Conservation (phyloP, 352 stramenopile species). For the Pythium grandisporangium region DNA sequence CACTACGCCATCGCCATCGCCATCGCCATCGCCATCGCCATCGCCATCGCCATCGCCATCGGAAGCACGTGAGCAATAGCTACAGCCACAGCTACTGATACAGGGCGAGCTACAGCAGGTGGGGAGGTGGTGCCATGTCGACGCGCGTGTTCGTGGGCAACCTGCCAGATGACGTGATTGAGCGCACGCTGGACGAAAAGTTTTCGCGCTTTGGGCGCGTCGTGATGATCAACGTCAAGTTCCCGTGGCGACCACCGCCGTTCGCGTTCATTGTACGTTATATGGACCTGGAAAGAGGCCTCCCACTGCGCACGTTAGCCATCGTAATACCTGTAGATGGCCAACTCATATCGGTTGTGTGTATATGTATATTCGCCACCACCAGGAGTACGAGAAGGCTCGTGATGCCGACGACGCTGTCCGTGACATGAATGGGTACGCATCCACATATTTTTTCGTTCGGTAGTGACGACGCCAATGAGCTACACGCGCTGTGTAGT, state of each 20-base stretch:
- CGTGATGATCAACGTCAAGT: conserved; percentile 37
- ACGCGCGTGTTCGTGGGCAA: conserved; percentile 32
- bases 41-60: no score
- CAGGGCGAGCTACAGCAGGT: no score
- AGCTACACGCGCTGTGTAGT: conserved; percentile 29
- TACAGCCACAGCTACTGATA: no score
- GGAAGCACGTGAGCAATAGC: no score
- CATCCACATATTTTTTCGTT: neutral
- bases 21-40: no score
- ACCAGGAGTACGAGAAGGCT: conserved; percentile 48
- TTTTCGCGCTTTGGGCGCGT: conserved; percentile 48
- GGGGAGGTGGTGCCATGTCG: no score
- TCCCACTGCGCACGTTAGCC: no score
- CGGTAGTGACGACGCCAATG: conserved; percentile 18
- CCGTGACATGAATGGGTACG: conserved; percentile 45
- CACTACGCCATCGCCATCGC: no score
- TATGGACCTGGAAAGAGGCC: no score
- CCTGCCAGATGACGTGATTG: conserved; percentile 38
- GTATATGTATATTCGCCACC: no score
- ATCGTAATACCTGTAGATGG: no score
- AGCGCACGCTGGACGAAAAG: conserved; percentile 41
- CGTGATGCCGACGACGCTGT: conserved; percentile 45
- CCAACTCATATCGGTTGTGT: no score
- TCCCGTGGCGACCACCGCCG: conserved; percentile 25
- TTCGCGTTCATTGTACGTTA: conserved; percentile 55